Evolutionary conservation across 768 basidiomycete genomes (phyloP).

Genomic region (Phlebiopsis gigantea): DNA sequence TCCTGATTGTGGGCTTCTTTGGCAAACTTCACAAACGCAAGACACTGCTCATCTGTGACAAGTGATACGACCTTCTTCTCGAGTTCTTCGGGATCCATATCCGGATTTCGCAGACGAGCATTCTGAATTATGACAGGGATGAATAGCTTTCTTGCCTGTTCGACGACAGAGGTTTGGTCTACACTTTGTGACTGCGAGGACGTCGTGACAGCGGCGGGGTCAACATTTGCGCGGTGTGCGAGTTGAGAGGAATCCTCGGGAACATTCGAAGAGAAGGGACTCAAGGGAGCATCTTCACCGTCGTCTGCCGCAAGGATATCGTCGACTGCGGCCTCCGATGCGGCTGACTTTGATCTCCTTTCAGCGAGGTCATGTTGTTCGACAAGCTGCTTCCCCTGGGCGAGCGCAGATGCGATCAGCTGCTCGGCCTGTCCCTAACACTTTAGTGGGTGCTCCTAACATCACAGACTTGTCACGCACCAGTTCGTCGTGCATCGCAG

Average conservation of each 20-base stretch:
- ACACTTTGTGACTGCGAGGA: neutral
- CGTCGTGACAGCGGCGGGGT: neutral
- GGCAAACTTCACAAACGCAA: constrained; percentile 17
- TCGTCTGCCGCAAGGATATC: neutral
- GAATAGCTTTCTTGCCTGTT: constrained; percentile 9
- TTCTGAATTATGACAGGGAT: constrained; percentile 13
- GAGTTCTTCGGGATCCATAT: constrained; percentile 7
- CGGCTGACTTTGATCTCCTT: neutral
- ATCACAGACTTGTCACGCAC: neutral
- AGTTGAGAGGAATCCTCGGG: no score
- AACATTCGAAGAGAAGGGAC: no score
- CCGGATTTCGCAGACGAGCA: constrained; percentile 13
- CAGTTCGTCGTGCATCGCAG: neutral
- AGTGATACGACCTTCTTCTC: constrained; percentile 9
- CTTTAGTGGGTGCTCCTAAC: neutral
- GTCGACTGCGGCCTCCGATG: constrained; percentile 10
- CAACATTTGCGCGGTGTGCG: neutral
- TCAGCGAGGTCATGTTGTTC: neutral
- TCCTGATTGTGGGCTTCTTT: constrained; percentile 12
- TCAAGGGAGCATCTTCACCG: neutral
- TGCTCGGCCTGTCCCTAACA: neutral
- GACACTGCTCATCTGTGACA: constrained; percentile 17
- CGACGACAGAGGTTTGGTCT: neutral
- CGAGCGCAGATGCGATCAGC: constrained; percentile 9
- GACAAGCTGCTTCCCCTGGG: neutral